These are phyloP conservation scores for Juglanconis juglandina DNA, from an alignment of 2,329 filamentous ascomycete species.

Conservation along the genomic window DNA sequence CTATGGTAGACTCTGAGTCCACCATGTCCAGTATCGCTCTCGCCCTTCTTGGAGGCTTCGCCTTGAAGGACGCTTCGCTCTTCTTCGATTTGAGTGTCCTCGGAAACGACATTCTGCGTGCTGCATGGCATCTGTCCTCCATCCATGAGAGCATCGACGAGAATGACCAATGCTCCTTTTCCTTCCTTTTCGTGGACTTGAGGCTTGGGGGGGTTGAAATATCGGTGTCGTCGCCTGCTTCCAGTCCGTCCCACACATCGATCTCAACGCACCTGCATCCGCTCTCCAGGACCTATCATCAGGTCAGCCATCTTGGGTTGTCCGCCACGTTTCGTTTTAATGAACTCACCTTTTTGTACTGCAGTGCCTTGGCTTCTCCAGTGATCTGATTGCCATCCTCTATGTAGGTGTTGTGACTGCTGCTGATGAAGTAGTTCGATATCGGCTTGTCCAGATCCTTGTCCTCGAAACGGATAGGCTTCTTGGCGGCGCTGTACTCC, in stretches of 20 bases:
- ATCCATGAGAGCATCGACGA: slow-evolving; percentile 19
- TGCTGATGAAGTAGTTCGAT: slow-evolving; percentile 90
- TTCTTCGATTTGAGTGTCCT: background rate
- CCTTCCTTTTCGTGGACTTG: slow-evolving; percentile 34
- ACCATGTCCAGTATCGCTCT: slow-evolving; percentile 10
- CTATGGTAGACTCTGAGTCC: slow-evolving; percentile 10
- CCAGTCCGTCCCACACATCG: slow-evolving; percentile 82
- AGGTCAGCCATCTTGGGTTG: slow-evolving; percentile 36
- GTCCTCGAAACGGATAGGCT: slow-evolving; percentile 36
- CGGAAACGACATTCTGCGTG: background rate
- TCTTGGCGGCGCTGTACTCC: slow-evolving; percentile 39
- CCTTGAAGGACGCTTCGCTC: slow-evolving; percentile 21
- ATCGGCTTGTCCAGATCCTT: slow-evolving; percentile 65
- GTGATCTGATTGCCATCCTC: slow-evolving; percentile 77
- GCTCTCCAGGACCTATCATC: slow-evolving; percentile 47
- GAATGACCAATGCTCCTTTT: slow-evolving; percentile 23
- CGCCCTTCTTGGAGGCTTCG: slow-evolving; percentile 2
- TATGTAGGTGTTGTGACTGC: slow-evolving; percentile 92
- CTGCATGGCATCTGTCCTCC: slow-evolving; percentile 13
- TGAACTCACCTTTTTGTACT: slow-evolving; percentile 60
- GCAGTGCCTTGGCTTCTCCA: slow-evolving; percentile 70
- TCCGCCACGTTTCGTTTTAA: no score
- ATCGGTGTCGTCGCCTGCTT: slow-evolving; percentile 27
- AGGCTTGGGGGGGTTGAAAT: slow-evolving; percentile 30
- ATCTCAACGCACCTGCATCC: slow-evolving; percentile 92